Evolutionary conservation across 805 yeast genomes (phyloP).

Genomic region (Wickerhamomyces hampshirensis): DNA sequence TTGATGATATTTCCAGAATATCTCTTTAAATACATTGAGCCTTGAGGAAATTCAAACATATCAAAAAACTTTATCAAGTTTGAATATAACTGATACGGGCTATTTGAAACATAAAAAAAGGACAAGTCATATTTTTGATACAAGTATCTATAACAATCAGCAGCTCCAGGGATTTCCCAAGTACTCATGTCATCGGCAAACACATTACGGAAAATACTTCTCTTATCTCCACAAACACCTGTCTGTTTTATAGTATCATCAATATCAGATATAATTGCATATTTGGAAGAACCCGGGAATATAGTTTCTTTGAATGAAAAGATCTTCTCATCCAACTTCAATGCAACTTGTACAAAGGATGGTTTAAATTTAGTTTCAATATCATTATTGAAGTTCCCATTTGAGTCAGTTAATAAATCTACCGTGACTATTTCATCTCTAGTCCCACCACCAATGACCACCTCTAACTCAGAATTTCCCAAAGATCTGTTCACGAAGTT

Average conservation of each 20-base stretch:
- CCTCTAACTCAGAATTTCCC: constrained; percentile 46
- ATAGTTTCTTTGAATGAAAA: constrained; percentile 41
- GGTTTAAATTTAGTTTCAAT: constrained; percentile 59
- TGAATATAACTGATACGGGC: constrained; percentile 82
- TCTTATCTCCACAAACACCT: constrained; percentile 84
- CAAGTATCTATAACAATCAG: constrained; percentile 64
- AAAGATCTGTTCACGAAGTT: constrained; percentile 68
- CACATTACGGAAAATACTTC: constrained; percentile 75
- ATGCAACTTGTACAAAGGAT: constrained; percentile 46
- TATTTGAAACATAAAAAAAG: constrained; percentile 93
- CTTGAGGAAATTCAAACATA: constrained; percentile 58
- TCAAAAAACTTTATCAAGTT: constrained; percentile 45
- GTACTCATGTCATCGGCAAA: constrained; percentile 59
- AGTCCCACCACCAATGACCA: constrained; percentile 52
- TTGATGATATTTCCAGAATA: constrained; percentile 78
- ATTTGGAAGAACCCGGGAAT: constrained; percentile 42
- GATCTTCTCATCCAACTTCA: constrained; percentile 42
- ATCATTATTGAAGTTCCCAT: constrained; percentile 60
- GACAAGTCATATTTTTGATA: constrained; percentile 37
- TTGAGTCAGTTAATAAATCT: constrained; percentile 47
- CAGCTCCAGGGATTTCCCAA: constrained; percentile 73
- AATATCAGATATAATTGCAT: constrained; percentile 81
- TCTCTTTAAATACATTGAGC: constrained; percentile 83
- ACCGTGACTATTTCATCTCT: constrained; percentile 28
- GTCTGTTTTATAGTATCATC: constrained; percentile 93